Evolutionary conservation across 495 filamentous ascomycete genomes (phyloP).

Genomic region (Rhypophila decipiens): DNA sequence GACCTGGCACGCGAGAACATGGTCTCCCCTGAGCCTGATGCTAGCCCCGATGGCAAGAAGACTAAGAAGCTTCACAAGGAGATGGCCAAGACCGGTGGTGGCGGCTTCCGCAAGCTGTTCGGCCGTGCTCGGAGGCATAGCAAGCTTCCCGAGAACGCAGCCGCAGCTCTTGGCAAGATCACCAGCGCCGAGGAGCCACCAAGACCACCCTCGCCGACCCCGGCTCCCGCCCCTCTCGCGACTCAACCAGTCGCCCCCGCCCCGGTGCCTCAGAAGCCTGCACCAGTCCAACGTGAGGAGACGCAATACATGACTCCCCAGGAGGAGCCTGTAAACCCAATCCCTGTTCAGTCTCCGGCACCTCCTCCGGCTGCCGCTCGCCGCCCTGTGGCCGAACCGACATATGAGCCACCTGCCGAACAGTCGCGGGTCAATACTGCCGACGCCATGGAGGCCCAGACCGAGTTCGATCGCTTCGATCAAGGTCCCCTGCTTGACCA

Average conservation of each 20-base stretch:
- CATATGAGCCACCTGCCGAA: slow-evolving; percentile 44
- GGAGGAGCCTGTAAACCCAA: slow-evolving; percentile 24
- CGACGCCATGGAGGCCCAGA: slow-evolving; percentile 59
- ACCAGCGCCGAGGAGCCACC: slow-evolving; percentile 15
- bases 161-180: slow-evolving; percentile 33
- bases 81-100: slow-evolving; percentile 38
- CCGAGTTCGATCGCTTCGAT: slow-evolving; percentile 77
- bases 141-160: slow-evolving; percentile 43
- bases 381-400: slow-evolving; percentile 15
- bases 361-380: slow-evolving; percentile 8
- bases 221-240: slow-evolving; percentile 12
- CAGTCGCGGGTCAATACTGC: slow-evolving; percentile 56
- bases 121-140: slow-evolving; percentile 52
- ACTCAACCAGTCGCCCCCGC: slow-evolving; percentile 12
- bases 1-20: slow-evolving; percentile 35
- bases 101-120: slow-evolving; percentile 58
- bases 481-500: slow-evolving; percentile 85
- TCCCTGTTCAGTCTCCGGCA: slow-evolving; percentile 4
- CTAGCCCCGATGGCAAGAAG: slow-evolving; percentile 41
- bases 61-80: slow-evolving; percentile 52
- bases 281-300: slow-evolving; percentile 16
- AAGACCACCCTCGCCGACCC: slow-evolving; percentile 14
- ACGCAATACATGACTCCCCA: slow-evolving; percentile 17
- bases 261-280: slow-evolving; percentile 25
- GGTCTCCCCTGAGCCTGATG: slow-evolving; percentile 37